Evolutionary conservation across 1,139 yeast genomes (phyloP).

Genomic region (Scheffersomyces lignicola): DNA sequence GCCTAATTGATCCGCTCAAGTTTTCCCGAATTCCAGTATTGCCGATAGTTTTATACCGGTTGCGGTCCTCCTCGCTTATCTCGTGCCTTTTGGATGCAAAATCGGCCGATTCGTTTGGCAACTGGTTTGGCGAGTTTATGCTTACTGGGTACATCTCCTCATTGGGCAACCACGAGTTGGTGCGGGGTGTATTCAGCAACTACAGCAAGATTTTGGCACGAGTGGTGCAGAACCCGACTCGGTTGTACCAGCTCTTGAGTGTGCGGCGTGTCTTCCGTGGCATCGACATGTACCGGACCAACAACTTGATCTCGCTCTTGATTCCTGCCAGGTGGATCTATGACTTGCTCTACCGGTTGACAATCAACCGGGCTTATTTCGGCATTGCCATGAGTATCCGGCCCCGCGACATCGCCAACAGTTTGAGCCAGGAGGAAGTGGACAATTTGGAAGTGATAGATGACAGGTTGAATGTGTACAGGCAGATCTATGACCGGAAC

Average conservation of each 20-base stretch:
- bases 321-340: conserved; percentile 41
- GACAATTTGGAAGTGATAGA: conserved; percentile 27
- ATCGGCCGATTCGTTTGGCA: conserved; percentile 15
- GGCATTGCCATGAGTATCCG: conserved; percentile 27
- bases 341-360: conserved; percentile 36
- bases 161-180: conserved; percentile 37
- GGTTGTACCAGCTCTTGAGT: conserved; percentile 7
- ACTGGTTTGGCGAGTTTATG: conserved; percentile 36
- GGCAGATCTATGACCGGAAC: background rate
- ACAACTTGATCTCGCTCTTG: conserved; percentile 34
- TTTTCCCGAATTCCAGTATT: conserved; percentile 42
- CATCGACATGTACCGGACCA: conserved; percentile 31
- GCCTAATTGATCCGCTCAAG: conserved; percentile 40
- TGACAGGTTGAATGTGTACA: conserved; percentile 7
- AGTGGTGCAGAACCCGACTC: conserved; percentile 12
- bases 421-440: conserved; percentile 24
- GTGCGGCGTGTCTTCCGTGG: conserved; percentile 15
- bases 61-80: conserved; percentile 39
- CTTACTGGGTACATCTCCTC: conserved; percentile 40
- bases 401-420: conserved; percentile 41
- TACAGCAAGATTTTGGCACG: conserved; percentile 7
- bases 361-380: conserved; percentile 48
- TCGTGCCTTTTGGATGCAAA: conserved; percentile 24
- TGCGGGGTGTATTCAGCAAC: conserved; percentile 18
- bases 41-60: conserved; percentile 40